Evolutionary conservation across 306 rosid genomes (phyloP).

Genomic region (Citrullus mucosospermus): DNA sequence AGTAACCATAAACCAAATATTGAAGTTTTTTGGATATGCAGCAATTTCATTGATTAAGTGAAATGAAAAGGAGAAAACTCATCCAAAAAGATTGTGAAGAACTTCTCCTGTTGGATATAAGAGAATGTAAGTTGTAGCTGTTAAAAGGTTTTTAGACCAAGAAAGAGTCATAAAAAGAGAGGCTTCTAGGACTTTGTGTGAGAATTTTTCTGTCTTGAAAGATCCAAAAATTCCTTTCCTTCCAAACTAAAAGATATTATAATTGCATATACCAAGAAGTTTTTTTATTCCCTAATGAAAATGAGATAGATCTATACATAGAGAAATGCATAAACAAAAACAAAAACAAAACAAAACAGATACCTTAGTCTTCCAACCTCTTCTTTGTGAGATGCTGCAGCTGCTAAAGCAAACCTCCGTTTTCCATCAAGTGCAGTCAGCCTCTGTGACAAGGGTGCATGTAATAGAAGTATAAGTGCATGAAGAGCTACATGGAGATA

Average conservation of each 20-base stretch:
- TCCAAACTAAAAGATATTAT: background rate
- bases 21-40: too few species aligned
- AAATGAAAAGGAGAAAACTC: background rate
- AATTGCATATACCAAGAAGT: background rate
- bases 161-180: background rate
- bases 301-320: background rate
- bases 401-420: slow-evolving; percentile 91
- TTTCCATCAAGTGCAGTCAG: slow-evolving; percentile 94
- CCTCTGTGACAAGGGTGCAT: slow-evolving; percentile 38
- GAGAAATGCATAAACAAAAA: background rate
- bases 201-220: background rate
- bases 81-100: background rate
- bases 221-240: background rate
- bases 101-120: background rate
- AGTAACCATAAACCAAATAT: background rate
- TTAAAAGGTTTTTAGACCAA: background rate
- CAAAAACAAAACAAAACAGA: background rate
- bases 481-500: background rate
- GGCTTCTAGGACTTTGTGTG: background rate
- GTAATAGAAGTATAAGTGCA: background rate
- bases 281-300: background rate
- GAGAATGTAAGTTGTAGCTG: background rate
- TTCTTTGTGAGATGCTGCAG: slow-evolving; percentile 89
- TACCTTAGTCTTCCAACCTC: slow-evolving; percentile 90
- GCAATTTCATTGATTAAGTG: background rate